Conservation (phyloP, 495 filamentous ascomycete genomes). For the Penicillium steckii region DNA sequence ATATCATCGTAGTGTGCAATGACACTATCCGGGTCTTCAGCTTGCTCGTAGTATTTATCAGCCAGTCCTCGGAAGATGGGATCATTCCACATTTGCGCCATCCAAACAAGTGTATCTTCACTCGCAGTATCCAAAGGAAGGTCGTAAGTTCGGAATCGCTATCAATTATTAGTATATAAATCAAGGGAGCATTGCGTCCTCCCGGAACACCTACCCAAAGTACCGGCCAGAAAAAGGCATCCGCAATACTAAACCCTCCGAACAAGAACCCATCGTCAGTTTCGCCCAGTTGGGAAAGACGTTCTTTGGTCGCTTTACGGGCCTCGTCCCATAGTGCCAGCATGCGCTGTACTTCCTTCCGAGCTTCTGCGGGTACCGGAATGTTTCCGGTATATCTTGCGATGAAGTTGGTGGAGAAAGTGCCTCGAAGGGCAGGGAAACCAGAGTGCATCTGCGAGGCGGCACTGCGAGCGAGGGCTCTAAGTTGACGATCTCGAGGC, state of each 20-base stretch:
- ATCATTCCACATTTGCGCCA: slow-evolving; percentile 48
- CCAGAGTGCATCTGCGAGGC: slow-evolving; percentile 56
- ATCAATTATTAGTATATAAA: not conserved
- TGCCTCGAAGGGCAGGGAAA: slow-evolving; percentile 44
- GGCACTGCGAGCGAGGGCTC: slow-evolving; percentile 50
- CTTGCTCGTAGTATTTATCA: slow-evolving; percentile 38
- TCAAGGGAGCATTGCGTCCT: not conserved
- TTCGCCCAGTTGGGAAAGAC: slow-evolving; percentile 21
- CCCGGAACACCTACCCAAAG: slow-evolving; percentile 34
- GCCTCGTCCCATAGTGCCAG: slow-evolving; percentile 23
- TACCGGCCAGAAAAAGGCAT: slow-evolving; percentile 35
- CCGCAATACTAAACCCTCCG: slow-evolving; percentile 36
- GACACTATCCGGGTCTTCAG: slow-evolving; percentile 33
- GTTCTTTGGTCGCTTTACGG: slow-evolving; percentile 19
- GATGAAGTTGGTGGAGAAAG: slow-evolving; percentile 47
- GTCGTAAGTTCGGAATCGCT: slow-evolving; percentile 47
- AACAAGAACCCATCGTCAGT: slow-evolving; percentile 27
- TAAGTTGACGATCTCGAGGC: slow-evolving; percentile 41
- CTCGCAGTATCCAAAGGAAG: slow-evolving; percentile 38
- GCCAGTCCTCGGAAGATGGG: slow-evolving; percentile 30
- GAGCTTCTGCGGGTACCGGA: slow-evolving; percentile 24
- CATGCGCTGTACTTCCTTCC: slow-evolving; percentile 25
- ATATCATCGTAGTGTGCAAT: slow-evolving; percentile 43
- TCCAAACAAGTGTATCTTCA: slow-evolving; percentile 41
- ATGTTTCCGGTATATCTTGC: slow-evolving; percentile 32